Percentiles rank a stretch among this genome's conserved stretches.
phyloP scores from a whole-genome alignment of 31 red algal species.

The Endocladia muricata region DNA sequence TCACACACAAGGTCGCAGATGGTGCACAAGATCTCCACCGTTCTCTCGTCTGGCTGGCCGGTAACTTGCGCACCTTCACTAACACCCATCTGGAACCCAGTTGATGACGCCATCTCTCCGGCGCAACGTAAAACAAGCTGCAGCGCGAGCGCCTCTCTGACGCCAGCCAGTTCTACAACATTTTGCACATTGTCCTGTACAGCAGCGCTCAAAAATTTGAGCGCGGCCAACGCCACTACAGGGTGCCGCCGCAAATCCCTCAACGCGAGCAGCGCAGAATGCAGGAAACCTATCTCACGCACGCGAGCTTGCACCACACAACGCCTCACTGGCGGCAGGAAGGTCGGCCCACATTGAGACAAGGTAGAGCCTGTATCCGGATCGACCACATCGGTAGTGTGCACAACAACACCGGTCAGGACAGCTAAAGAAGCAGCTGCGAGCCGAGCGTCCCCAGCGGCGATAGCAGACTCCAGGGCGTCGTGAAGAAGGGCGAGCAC shows the following conservation, averaged over 20 bases:
- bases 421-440: not conserved
- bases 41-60: not conserved
- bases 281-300: not conserved
- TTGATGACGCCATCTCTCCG: not conserved
- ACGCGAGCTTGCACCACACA: not conserved
- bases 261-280: not conserved
- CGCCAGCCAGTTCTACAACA: not conserved
- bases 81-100: too few relatives aligned
- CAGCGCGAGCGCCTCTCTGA: not conserved
- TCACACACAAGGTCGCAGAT: not conserved
- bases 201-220: not conserved
- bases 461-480: not conserved
- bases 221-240: not conserved
- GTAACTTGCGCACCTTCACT: too few relatives aligned
- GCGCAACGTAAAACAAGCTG: conserved; percentile 10
- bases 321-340: not conserved
- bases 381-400: not conserved
- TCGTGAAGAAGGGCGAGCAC: not conserved
- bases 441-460: not conserved
- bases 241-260: not conserved
- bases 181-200: conserved; percentile 4
- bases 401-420: not conserved
- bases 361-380: not conserved
- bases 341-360: not conserved
- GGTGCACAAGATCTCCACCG: not conserved